Evolutionary conservation across 495 filamentous ascomycete species (phyloP).

Genomic region (Neurospora pannonica): DNA sequence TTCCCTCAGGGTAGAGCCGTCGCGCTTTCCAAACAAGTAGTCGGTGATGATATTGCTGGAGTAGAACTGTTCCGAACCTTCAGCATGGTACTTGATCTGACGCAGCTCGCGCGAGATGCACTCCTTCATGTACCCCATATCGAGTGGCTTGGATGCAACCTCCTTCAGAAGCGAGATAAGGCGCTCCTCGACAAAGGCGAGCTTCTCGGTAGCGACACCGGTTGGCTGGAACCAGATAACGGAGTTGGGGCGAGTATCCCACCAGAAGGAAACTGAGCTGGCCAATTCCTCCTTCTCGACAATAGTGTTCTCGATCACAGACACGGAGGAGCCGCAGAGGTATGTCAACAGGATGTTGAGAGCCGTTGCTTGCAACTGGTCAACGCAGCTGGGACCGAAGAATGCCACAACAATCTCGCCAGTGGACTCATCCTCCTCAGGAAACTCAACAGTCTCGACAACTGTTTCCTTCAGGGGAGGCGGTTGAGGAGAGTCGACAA

Average conservation of each 20-base stretch:
- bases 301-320: constrained; percentile 79
- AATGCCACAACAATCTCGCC: constrained; percentile 79
- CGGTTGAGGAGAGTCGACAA: constrained; percentile 76
- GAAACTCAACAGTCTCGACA: constrained; percentile 76
- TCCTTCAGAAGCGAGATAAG: constrained; percentile 78
- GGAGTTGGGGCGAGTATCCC: constrained; percentile 67
- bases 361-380: constrained; percentile 53
- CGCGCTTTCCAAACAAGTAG: constrained; percentile 79
- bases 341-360: constrained; percentile 72
- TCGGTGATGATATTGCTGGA: constrained; percentile 77
- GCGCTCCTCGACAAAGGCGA: constrained; percentile 71
- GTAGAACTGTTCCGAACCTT: constrained; percentile 65
- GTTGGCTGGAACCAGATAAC: constrained; percentile 76
- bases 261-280: constrained; percentile 67
- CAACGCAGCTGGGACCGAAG: constrained; percentile 70
- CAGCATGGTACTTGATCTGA: constrained; percentile 68
- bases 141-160: constrained; percentile 65
- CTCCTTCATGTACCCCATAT: constrained; percentile 82
- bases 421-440: constrained; percentile 88
- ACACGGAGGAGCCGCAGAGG: constrained; percentile 84
- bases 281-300: constrained; percentile 91
- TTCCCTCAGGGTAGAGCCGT: constrained; percentile 69
- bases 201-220: constrained; percentile 77
- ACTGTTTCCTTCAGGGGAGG: constrained; percentile 58
- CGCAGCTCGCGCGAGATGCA: constrained; percentile 71